phyloP scores from a whole-genome alignment of 257 asterid species.

The Lycium barbarum region DNA sequence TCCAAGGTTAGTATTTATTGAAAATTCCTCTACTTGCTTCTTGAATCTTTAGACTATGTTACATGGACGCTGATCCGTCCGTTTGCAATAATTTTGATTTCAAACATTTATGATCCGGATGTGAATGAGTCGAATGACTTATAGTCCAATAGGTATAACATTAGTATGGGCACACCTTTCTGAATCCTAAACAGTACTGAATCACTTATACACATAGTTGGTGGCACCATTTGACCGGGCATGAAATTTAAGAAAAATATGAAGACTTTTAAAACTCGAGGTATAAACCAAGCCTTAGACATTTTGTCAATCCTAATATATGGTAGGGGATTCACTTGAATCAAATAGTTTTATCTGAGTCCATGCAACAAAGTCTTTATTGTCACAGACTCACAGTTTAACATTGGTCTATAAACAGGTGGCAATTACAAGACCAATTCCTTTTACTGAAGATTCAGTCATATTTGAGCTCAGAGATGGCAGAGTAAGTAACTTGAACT shows the following conservation, averaged over 20 bases:
- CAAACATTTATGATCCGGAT: background rate
- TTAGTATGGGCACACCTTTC: background rate
- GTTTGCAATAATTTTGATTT: background rate
- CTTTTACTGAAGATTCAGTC: conserved; percentile 66
- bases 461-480: conserved; percentile 87
- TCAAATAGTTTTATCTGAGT: background rate
- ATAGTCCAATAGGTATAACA: background rate
- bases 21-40: background rate
- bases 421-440: conserved; percentile 67
- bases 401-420: conserved; percentile 51
- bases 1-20: conserved; percentile 57
- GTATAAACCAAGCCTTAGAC: too few species aligned
- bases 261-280: too few species aligned
- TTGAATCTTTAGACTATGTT: background rate
- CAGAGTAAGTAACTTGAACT: conserved; percentile 60
- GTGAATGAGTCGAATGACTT: background rate
- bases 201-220: background rate
- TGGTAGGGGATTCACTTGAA: background rate
- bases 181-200: background rate
- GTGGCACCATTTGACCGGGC: too few species aligned
- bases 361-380: background rate
- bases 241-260: too few species aligned
- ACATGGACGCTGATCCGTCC: background rate
- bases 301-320: background rate
- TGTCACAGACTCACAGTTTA: background rate